These are phyloP conservation scores for Leccinum variicolor DNA, from an alignment of 768 basidiomycete species.

Conservation along the genomic window DNA sequence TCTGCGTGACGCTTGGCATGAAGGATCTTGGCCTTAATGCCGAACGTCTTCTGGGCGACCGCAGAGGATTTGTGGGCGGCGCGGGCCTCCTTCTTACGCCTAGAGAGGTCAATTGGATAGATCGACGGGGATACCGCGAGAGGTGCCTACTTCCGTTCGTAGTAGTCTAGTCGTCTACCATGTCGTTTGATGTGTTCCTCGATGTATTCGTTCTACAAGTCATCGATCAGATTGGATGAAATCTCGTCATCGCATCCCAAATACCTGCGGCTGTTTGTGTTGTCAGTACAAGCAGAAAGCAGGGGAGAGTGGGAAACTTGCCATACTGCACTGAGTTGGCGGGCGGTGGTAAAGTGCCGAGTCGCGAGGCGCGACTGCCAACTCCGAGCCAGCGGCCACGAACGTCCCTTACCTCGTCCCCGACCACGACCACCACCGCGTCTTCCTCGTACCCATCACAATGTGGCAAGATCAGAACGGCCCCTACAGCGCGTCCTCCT, in stretches of 20 bases:
- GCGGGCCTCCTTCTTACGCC: slow-evolving; percentile 82
- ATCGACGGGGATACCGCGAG: background rate
- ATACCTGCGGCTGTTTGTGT: slow-evolving; percentile 62
- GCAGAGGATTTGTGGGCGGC: slow-evolving; percentile 75
- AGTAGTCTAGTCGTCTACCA: slow-evolving; percentile 93
- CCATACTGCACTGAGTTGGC: slow-evolving; percentile 16
- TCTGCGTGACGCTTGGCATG: slow-evolving; percentile 96
- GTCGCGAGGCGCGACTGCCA: background rate
- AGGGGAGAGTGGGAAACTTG: slow-evolving; percentile 9
- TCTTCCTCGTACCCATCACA: background rate
- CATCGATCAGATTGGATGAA: slow-evolving; percentile 6
- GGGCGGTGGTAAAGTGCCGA: slow-evolving; percentile 29
- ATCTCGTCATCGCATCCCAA: background rate
- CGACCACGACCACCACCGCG: background rate
- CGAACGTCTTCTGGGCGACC: slow-evolving; percentile 89
- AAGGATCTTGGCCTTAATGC: slow-evolving; percentile 96
- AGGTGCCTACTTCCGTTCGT: slow-evolving; percentile 80
- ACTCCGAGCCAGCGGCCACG: slow-evolving; percentile 3
- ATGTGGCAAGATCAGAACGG: slow-evolving; percentile 79
- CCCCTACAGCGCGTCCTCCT: slow-evolving; percentile 55
- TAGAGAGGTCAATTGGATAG: slow-evolving; percentile 25
- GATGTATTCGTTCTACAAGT: slow-evolving; percentile 91
- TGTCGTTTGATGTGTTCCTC: slow-evolving; percentile 98
- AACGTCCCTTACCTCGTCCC: slow-evolving; percentile 7
- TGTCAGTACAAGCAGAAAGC: slow-evolving; percentile 10